Conservation (phyloP, 805 yeast genomes). For the Osmozyma mogii region DNA sequence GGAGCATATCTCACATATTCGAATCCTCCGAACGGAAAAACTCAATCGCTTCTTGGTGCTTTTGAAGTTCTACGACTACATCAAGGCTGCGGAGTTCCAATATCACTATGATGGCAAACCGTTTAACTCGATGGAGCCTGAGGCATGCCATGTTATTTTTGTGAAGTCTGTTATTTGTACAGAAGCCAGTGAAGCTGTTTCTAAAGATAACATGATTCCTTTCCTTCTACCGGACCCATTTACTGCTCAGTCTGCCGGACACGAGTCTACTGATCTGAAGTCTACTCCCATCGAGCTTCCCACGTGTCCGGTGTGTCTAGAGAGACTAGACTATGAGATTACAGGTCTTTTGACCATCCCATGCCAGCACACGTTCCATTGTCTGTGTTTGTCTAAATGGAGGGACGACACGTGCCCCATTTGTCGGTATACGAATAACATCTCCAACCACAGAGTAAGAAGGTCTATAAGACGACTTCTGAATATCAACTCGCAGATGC, state of each 20-base stretch:
- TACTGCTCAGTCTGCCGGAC: slow-evolving; percentile 26
- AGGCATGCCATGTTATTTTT: slow-evolving; percentile 68
- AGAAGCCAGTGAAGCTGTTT: slow-evolving; percentile 5
- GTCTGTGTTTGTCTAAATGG: slow-evolving; percentile 84
- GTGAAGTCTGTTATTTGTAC: slow-evolving; percentile 51
- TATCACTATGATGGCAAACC: slow-evolving; percentile 59
- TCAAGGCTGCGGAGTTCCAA: slow-evolving; percentile 57
- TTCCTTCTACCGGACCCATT: slow-evolving; percentile 70
- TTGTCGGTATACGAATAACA: slow-evolving; percentile 63
- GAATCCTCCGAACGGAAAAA: slow-evolving; percentile 59
- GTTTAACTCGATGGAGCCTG: slow-evolving; percentile 86
- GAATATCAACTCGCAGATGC: slow-evolving; percentile 17
- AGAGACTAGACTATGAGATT: slow-evolving; percentile 71
- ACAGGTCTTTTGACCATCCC: slow-evolving; percentile 83
- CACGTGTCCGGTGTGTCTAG: slow-evolving; percentile 89
- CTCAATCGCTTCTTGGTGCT: slow-evolving; percentile 70
- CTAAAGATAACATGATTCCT: slow-evolving; percentile 39
- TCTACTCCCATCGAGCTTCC: slow-evolving; percentile 56
- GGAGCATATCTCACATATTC: slow-evolving; percentile 55
- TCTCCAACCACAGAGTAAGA: slow-evolving; percentile 28
- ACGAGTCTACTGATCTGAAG: slow-evolving; percentile 9
- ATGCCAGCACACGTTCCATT: slow-evolving; percentile 90
- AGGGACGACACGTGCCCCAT: slow-evolving; percentile 86
- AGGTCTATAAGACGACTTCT: slow-evolving; percentile 26
- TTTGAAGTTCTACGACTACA: slow-evolving; percentile 57